Evolutionary conservation across 129 eudicot species (phyloP).

Genomic region (Helianthus tuberosus): DNA sequence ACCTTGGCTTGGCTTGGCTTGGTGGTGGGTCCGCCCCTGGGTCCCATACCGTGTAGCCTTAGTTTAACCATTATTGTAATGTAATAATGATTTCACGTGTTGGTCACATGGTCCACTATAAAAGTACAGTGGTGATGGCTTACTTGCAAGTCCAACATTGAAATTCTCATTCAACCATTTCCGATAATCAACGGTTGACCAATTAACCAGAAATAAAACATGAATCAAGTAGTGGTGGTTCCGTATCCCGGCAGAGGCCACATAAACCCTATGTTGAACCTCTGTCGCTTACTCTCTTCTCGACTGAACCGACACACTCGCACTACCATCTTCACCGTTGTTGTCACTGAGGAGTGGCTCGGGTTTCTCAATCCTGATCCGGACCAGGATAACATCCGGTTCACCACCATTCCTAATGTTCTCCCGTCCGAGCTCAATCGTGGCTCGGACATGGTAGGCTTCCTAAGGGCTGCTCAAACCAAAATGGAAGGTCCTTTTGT

Average conservation of each 20-base stretch:
- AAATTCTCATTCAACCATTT: no score
- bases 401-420: conserved; percentile 58
- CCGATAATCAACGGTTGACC: no score
- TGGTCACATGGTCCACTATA: no score
- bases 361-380: conserved; percentile 35
- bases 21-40: no score
- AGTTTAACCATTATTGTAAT: no score
- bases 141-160: no score
- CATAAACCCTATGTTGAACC: conserved; percentile 59
- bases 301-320: conserved; percentile 20
- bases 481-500: no score
- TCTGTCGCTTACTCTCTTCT: conserved; percentile 44
- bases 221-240: conserved; percentile 45
- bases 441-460: conserved; percentile 32
- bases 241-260: conserved; percentile 85
- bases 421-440: conserved; percentile 66
- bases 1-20: no score
- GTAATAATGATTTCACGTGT: no score
- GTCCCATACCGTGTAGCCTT: no score
- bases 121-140: no score
- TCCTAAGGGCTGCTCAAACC: conserved; percentile 35
- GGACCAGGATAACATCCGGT: conserved; percentile 34
- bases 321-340: conserved; percentile 42
- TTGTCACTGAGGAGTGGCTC: conserved; percentile 78
- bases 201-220: background rate